Conservation (phyloP, 2,329 filamentous ascomycete genomes). For the Calonectria henricotiae region DNA sequence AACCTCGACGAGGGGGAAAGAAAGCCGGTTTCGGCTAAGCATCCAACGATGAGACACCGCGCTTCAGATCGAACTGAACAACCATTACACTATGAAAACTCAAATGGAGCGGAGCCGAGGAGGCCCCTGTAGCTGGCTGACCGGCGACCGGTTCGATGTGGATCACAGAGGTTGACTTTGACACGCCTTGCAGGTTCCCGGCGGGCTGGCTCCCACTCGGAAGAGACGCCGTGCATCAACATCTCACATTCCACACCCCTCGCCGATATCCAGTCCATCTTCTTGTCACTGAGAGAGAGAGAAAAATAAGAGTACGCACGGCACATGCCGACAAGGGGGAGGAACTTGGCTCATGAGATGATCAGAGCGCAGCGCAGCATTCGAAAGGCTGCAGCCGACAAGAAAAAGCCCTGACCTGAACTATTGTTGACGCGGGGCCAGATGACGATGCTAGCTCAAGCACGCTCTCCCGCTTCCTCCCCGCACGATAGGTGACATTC, state of each 20-base stretch:
- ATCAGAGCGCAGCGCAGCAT: background rate
- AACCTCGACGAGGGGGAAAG: background rate
- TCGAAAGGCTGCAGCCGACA: background rate
- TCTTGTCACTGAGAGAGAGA: background rate
- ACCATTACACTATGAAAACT: conserved; percentile 18
- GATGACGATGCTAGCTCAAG: background rate
- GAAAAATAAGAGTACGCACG: background rate
- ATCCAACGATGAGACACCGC: conserved; percentile 2
- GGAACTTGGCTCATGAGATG: background rate
- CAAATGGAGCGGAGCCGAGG: background rate
- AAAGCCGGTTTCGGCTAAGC: background rate
- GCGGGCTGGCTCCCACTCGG: conserved; percentile 6
- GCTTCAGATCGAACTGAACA: background rate
- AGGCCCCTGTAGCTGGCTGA: background rate
- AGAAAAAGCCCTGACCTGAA: background rate
- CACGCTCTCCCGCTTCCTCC: background rate
- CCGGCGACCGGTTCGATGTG: background rate
- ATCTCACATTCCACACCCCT: background rate
- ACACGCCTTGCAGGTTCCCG: background rate
- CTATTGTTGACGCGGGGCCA: background rate
- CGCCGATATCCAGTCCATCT: background rate
- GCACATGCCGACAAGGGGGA: background rate
- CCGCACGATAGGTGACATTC: background rate
- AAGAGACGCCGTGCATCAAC: background rate
- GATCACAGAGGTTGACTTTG: background rate